Percentiles rank a stretch among this genome's conserved stretches.
Conservation (phyloP, 805 yeast species). For the Yamadazyma phyllophila region DNA sequence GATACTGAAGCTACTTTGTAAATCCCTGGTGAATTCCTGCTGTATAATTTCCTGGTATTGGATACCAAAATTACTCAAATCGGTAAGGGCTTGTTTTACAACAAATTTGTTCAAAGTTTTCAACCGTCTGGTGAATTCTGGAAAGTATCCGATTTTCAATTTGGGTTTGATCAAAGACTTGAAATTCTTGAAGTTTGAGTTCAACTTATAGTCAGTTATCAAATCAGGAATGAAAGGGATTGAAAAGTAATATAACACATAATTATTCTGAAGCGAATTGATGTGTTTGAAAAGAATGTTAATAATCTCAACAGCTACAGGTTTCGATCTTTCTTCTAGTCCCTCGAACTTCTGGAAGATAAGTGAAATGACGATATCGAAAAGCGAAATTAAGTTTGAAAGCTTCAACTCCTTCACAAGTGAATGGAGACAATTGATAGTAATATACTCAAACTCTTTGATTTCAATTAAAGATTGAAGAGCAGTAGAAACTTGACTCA, state of each 20-base stretch:
- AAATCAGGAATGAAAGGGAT: slow-evolving; percentile 45
- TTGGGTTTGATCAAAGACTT: slow-evolving; percentile 31
- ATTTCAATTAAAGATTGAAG: slow-evolving; percentile 75
- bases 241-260: slow-evolving; percentile 51
- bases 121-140: slow-evolving; percentile 55
- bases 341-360: slow-evolving; percentile 63
- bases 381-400: slow-evolving; percentile 58
- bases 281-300: slow-evolving; percentile 31
- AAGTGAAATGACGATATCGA: slow-evolving; percentile 73
- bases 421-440: slow-evolving; percentile 67
- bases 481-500: slow-evolving; percentile 85
- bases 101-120: slow-evolving; percentile 66
- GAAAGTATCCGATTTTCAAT: slow-evolving; percentile 35
- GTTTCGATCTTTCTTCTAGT: slow-evolving; percentile 49
- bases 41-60: slow-evolving; percentile 52
- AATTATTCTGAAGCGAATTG: slow-evolving; percentile 30
- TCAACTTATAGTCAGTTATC: slow-evolving; percentile 17
- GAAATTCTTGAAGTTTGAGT: slow-evolving; percentile 18
- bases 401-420: slow-evolving; percentile 57
- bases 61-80: slow-evolving; percentile 53
- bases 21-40: slow-evolving; percentile 21
- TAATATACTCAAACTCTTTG: slow-evolving; percentile 54
- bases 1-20: slow-evolving; percentile 2
- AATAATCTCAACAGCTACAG: slow-evolving; percentile 53
- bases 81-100: slow-evolving; percentile 67